phyloP scores from a whole-genome alignment of 2,329 filamentous ascomycete species.

The Diplodia mutila region DNA sequence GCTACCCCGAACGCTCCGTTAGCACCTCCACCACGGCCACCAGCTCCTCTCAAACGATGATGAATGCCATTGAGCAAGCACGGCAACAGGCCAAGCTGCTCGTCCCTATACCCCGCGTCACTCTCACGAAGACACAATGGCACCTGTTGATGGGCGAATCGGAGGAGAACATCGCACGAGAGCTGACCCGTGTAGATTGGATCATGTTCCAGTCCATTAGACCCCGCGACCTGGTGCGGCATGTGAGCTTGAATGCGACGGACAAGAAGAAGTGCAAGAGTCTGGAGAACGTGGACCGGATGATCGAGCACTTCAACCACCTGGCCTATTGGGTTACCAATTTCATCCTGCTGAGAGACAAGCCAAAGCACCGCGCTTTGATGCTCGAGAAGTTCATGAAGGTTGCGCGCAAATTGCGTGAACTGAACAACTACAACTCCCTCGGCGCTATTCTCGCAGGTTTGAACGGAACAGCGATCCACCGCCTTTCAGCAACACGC shows the following conservation, averaged over 20 bases:
- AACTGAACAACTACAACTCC: slow-evolving; percentile 96
- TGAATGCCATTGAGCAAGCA: slow-evolving; percentile 75
- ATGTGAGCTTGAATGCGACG: slow-evolving; percentile 75
- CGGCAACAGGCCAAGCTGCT: slow-evolving; percentile 76
- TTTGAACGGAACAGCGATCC: slow-evolving; percentile 84
- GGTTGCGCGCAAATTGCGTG: slow-evolving; percentile 79
- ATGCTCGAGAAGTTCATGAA: slow-evolving; percentile 96
- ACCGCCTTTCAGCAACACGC: slow-evolving; percentile 79
- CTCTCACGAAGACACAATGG: slow-evolving; percentile 84
- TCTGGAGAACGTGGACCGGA: slow-evolving; percentile 85
- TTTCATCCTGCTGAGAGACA: slow-evolving; percentile 77
- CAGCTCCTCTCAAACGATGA: slow-evolving; percentile 52
- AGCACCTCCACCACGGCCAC: slow-evolving; percentile 32
- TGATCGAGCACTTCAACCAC: slow-evolving; percentile 80
- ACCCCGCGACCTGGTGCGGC: slow-evolving; percentile 87
- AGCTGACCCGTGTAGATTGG: slow-evolving; percentile 96
- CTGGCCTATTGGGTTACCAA: slow-evolving; percentile 60
- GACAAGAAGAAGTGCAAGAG: slow-evolving; percentile 76
- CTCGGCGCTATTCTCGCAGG: slow-evolving; percentile 92
- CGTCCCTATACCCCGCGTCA: slow-evolving; percentile 68
- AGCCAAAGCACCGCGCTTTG: slow-evolving; percentile 89
- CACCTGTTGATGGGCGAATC: slow-evolving; percentile 86
- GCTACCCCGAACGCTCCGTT: slow-evolving; percentile 19
- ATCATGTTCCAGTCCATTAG: slow-evolving; percentile 96
- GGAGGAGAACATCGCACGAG: slow-evolving; percentile 83